phyloP scores from a whole-genome alignment of 148 eudicot genomes.

The Rhododendron vialii region DNA sequence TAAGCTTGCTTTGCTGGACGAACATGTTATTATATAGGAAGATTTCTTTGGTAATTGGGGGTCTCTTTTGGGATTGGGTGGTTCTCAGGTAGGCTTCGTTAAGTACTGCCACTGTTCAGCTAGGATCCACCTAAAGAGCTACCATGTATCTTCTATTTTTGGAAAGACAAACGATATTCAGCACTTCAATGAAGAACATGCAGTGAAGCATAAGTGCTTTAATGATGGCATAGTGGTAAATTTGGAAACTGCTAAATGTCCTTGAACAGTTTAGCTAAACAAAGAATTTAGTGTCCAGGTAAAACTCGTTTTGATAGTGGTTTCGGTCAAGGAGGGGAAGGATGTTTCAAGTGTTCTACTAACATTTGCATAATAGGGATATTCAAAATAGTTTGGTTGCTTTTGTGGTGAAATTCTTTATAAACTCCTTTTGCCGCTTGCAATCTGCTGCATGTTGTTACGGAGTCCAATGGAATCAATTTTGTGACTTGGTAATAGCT shows the following conservation, averaged over 20 bases:
- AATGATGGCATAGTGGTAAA: background rate
- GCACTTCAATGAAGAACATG: background rate
- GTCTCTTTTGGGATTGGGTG: background rate
- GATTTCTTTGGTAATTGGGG: background rate
- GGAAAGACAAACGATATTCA: background rate
- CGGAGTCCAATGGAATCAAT: background rate
- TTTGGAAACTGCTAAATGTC: background rate
- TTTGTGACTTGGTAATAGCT: conserved; percentile 2
- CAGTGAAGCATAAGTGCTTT: background rate
- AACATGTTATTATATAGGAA: background rate
- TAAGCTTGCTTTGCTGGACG: background rate
- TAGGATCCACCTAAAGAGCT: background rate
- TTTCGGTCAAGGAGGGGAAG: background rate
- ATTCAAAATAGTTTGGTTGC: background rate
- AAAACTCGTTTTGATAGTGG: background rate
- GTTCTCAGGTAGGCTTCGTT: background rate
- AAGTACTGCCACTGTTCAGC: background rate
- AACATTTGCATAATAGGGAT: background rate
- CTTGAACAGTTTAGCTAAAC: background rate
- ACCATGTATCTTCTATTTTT: background rate
- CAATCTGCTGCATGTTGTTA: background rate
- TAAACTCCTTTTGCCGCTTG: background rate
- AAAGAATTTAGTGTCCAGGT: background rate
- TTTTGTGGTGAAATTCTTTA: background rate
- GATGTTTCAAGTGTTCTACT: background rate